Evolutionary conservation across 208 protist species (phyloP), one percentile per base, ranked within the genome.

Genomic region (Trypanosomatidae sp.): DNA sequence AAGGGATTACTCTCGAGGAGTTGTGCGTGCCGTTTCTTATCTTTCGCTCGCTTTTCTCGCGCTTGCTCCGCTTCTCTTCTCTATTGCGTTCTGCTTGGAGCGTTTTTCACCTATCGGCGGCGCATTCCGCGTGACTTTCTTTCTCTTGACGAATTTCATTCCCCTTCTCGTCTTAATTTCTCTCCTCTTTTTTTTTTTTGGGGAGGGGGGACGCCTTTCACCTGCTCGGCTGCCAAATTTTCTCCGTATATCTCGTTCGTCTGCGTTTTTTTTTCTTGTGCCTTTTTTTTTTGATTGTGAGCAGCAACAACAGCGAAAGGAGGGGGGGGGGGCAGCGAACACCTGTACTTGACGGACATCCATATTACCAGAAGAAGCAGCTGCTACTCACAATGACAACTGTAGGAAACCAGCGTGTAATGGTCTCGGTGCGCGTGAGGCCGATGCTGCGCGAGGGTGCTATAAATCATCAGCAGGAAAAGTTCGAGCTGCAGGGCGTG

Each of bases 351-450:
- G 36, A 39, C 36, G 36, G 36, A 39, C 36, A 39, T 39, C 36
- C 36, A 39, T 39, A 39, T 59, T 25, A 33, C 53, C 15, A 59
- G 53, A 17, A 33, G 53, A 59, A 62, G 36, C 7, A 43, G 33
- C 8, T 15, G 46, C 12, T 3, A 58, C 46, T 30, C 60, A 17
- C 60, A 47, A 85, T 85, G 81, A 47, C 81, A 33, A 81, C 74
- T 17, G 50, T 79, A 3, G 84, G 82, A 12, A 88, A 85, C 60
- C 81, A 90, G 52, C 82, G 81, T 73, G 92, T 97, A 19, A 93
- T 82, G 70, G 94, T 97, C 49, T 84, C 91, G 58, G 90, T 97
- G 30, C 88, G 94, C 62, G 84, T 96, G 43, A 89, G 94, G 1
- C 94, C 91, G 33, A 90, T 87, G 64, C 69, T 95, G 49, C 81